Conservation (phyloP, 2,329 filamentous ascomycete species). For the Didymella glomerata region DNA sequence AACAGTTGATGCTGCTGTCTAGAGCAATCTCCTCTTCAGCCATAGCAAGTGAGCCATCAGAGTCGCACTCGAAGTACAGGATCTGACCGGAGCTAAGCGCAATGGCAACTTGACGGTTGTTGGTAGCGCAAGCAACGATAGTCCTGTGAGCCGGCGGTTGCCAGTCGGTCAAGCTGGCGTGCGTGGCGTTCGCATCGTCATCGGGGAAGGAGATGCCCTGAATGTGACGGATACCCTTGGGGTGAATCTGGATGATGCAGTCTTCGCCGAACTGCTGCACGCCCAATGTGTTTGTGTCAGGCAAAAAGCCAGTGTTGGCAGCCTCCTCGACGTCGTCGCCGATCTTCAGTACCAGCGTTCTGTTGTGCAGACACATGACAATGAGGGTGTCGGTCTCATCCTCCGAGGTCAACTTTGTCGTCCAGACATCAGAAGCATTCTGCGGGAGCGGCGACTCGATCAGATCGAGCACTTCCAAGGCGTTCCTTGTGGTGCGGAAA, state of each 20-base stretch:
- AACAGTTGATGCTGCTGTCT: constrained; percentile 91
- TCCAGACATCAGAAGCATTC: constrained; percentile 93
- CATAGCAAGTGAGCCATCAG: constrained; percentile 87
- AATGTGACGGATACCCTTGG: constrained; percentile 94
- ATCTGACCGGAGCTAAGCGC: constrained; percentile 96
- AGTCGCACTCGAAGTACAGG: constrained; percentile 97
- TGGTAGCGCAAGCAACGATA: constrained; percentile 93
- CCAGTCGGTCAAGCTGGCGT: constrained; percentile 86
- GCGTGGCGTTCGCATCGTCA: constrained; percentile 34
- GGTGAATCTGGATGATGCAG: constrained; percentile 91
- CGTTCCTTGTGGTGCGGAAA: constrained; percentile 92
- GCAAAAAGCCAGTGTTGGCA: constrained; percentile 89
- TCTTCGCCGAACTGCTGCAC: constrained; percentile 95
- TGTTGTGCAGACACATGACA: constrained; percentile 89
- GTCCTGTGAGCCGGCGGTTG: constrained; percentile 90
- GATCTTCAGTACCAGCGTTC: constrained; percentile 90
- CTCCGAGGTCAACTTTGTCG: constrained; percentile 80
- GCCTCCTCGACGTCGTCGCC: constrained; percentile 97
- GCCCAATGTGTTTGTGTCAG: constrained; percentile 86
- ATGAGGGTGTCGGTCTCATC: constrained; percentile 95
- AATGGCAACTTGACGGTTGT: constrained; percentile 90
- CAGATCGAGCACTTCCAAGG: constrained; percentile 90
- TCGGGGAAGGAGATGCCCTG: constrained; percentile 62
- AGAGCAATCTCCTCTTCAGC: constrained; percentile 94
- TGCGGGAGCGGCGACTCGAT: constrained; percentile 92